phyloP scores from a whole-genome alignment of 192 early-diverging fungal species.

The Helicostylum pulchrum region DNA sequence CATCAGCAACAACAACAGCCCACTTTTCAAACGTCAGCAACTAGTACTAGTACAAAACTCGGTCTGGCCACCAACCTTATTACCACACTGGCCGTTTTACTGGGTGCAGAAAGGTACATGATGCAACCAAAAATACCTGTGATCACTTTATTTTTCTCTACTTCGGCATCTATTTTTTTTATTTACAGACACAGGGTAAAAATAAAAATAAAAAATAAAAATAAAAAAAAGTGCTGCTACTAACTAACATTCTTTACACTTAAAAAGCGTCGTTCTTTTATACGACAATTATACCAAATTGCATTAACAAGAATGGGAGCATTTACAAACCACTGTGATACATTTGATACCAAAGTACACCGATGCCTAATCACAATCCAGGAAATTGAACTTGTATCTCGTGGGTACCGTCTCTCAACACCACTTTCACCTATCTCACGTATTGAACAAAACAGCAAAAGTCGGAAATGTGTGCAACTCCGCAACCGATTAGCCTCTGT shows the following conservation, averaged over 20 bases:
- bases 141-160: conserved; percentile 20
- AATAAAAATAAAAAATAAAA: background rate
- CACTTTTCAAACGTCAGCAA: background rate
- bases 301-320: conserved; percentile 41
- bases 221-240: background rate
- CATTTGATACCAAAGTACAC: conserved; percentile 50
- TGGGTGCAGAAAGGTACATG: conserved; percentile 15
- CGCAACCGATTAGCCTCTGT: conserved; percentile 43
- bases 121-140: conserved; percentile 8
- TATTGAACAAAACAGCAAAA: conserved; percentile 56
- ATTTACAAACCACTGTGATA: conserved; percentile 44
- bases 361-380: conserved; percentile 54
- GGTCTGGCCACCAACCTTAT: background rate
- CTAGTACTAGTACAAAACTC: background rate
- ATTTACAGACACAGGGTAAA: conserved; percentile 42
- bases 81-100: conserved; percentile 18
- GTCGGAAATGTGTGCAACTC: conserved; percentile 46
- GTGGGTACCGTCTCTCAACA: conserved; percentile 57
- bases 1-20: background rate
- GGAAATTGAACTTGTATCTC: conserved; percentile 61
- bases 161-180: conserved; percentile 32
- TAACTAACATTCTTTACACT: background rate
- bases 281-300: conserved; percentile 40
- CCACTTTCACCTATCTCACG: conserved; percentile 59
- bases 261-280: conserved; percentile 42